Evolutionary conservation across 1,284 basidiomycete genomes (phyloP), one percentile per base, ranked within the genome.

Genomic region (Pseudozyma sp.): DNA sequence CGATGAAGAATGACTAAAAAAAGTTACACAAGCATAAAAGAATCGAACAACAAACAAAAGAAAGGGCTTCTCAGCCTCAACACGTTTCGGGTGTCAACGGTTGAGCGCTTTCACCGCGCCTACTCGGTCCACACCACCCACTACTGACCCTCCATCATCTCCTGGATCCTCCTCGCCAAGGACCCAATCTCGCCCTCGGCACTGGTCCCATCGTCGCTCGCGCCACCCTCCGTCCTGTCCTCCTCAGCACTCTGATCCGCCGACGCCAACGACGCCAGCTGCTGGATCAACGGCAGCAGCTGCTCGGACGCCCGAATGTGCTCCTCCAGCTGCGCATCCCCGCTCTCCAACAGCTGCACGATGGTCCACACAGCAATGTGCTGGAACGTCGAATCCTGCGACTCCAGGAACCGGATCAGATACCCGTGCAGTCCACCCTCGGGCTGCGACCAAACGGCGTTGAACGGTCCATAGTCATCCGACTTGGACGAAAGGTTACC

Each of bases 331-430:
- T 79, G 77, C 4, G 60, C 65, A 91, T 92, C 92, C 74, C 93
- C 92, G 31, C 94, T 94, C 85, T 99, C 97, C 31, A 99, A 88
- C 31, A 99, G 87, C 84, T 99, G 96, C 11, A 98, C 95, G 71
- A 98, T 95, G 0, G 96, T 98, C 87, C 83, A 84, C 33, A 99
- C 95, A 33, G 97, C 97, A 78, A 99, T 99, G 85, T 99, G 97
- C 86, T 98, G 96, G 91, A 99, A 99, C 0, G 97, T 99, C n/a
- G 94, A 92, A 84, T 99, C 97, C 16, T 92, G 88, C 81, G 92
- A 94, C 58, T 91, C 94, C 74, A 99, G 87, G 90, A 99, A 99
- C 49, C 94, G 90, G 81, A 94, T 92, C 45, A 99, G 88, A 85
- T 99, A 99, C 69, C 90, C 90, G 84, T 98, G 95, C 87, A 99